phyloP scores from a whole-genome alignment of 352 stramenopile species.

The Pythium scleroteichum region DNA sequence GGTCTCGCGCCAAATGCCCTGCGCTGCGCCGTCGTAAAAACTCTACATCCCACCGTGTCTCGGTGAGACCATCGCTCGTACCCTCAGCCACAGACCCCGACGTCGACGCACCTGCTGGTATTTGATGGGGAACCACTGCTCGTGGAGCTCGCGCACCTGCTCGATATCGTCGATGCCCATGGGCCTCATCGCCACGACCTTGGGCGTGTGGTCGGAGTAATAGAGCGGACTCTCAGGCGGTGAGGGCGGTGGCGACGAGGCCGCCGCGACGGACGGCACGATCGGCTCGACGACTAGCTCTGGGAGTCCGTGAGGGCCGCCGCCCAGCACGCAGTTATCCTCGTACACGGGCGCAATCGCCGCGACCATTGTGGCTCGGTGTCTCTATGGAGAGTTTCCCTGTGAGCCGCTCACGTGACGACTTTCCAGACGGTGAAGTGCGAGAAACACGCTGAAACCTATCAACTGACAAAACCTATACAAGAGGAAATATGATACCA shows the following conservation, averaged over 20 bases:
- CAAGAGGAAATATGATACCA: constrained; percentile 1
- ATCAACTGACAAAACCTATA: constrained; percentile 10
- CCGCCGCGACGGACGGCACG: constrained; percentile 12
- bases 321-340: constrained; percentile 1
- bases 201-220: constrained; percentile 24
- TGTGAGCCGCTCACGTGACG: constrained; percentile 5
- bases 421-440: constrained; percentile 23
- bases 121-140: constrained; percentile 96
- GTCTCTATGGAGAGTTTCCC: not conserved
- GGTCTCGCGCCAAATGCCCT: constrained; percentile 86
- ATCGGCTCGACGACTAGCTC: constrained; percentile 27
- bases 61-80: too few relatives aligned
- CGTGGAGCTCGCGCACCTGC: constrained; percentile 92
- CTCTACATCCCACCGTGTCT: constrained; percentile 25
- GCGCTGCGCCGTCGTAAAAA: constrained; percentile 94
- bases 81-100: not conserved
- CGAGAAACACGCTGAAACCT: constrained; percentile 26
- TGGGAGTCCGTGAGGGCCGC: constrained; percentile 4
- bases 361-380: constrained; percentile 13
- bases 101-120: constrained; percentile 84
- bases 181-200: constrained; percentile 67
- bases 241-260: not conserved
- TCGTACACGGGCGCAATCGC: constrained; percentile 14
- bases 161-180: constrained; percentile 84
- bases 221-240: constrained; percentile 13